phyloP scores from a whole-genome alignment of 176 grass and related monocot genomes.

The bread wheat (Triticum aestivum) region IWGSC_CS_RefSeq_v2.1 NC_057801.1:479377656-479378155 shows the following conservation, averaged over 20 bases:
- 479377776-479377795: too few species aligned
- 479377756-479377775: too few species aligned
- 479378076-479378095: constrained; percentile 76
- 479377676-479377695: too few species aligned
- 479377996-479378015: constrained; percentile 70
- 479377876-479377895: not conserved
- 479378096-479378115: constrained; percentile 57
- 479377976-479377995: not conserved
- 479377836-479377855: not conserved
- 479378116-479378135: constrained; percentile 51
- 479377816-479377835: too few species aligned
- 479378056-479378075: constrained; percentile 68
- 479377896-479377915: not conserved
- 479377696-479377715: too few species aligned
- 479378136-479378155: constrained; percentile 65
- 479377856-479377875: constrained; percentile 18
- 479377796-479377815: too few species aligned
- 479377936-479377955: not conserved
- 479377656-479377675: too few species aligned
- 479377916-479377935: not conserved
- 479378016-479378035: constrained; percentile 64
- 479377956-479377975: not conserved
- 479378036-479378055: constrained; percentile 71
- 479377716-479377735: too few species aligned
- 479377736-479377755: too few species aligned